Evolutionary conservation across 345 rosid species (phyloP), one percentile per base, ranked within the genome.

Genomic region (Populus euphratica): DNA sequence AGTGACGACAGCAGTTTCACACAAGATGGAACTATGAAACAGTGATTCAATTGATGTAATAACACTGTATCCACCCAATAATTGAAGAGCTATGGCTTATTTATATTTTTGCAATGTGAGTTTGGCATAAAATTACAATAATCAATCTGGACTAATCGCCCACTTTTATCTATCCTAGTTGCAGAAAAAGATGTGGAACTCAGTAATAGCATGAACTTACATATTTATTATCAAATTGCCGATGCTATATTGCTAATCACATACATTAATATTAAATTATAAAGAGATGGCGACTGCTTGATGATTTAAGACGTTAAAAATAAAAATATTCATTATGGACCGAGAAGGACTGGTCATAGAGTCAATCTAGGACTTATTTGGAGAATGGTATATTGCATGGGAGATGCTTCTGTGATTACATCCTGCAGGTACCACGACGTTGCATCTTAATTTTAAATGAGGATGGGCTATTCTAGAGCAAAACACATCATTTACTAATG

Each of bases 261-360:
- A 18, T 20, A 49, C 47, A 39, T 10, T 69, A 71, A 25, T 65
- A 39, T 31, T 56, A 73, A 80, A 70, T 29, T n/a, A 12, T 12
- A 43, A 23, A 39, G 61, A 27, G 85, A 82, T 76, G 81, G 76
- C 14, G 78, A 86, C 80, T 61, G 66, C 54, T 69, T 16, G 65
- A 72, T 69, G 75, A 68, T 69, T 75, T 73, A 21, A 62, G 72
- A 44, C 83, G 80, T 73, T 64, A 50, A 61, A 16, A 56, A 66
- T 69, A 9, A 23, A 23, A 16, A 20, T 18, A 27, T 33, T 75
- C 56, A 12, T 73, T 52, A n/a, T 3, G 66, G 54, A 27, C 1
- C 33, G 78, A 77, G 35, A 54, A 56, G 33, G 85, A 75, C 81
- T 62, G 79, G 78, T 68, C 80, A 25, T 9, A 47, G 43, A 72